Percentiles rank a stretch among this genome's conserved stretches.
These are phyloP conservation scores for Tagetes erecta DNA, from an alignment of 129 eudicot genomes.

Conservation along the genomic window DNA sequence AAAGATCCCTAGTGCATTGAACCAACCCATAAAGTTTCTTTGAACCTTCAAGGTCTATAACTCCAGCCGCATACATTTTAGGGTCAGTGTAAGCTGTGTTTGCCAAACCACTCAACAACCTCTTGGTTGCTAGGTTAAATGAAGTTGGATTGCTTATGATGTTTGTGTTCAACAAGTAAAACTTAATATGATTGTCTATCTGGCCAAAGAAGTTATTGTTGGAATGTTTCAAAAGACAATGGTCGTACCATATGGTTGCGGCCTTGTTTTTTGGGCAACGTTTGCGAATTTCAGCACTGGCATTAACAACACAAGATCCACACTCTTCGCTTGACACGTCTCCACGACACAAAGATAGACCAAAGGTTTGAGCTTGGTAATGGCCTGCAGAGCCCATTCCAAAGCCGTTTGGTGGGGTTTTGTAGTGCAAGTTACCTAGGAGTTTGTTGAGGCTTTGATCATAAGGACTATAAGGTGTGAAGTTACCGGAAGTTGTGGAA, in stretches of 20 bases:
- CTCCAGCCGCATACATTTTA: slow-evolving; percentile 34
- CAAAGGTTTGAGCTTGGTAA: slow-evolving; percentile 29
- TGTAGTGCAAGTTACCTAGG: slow-evolving; percentile 28
- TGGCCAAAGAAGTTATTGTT: slow-evolving; percentile 34
- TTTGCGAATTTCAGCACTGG: slow-evolving; percentile 31
- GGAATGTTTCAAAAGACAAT: slow-evolving; percentile 43
- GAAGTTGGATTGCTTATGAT: slow-evolving; percentile 26
- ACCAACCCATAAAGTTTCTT: slow-evolving; percentile 46
- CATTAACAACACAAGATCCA: slow-evolving; percentile 33
- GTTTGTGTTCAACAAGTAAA: slow-evolving; percentile 14
- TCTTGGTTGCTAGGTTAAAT: slow-evolving; percentile 24
- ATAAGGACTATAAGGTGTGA: slow-evolving; percentile 35
- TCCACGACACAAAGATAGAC: slow-evolving; percentile 49
- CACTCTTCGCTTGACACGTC: slow-evolving; percentile 40
- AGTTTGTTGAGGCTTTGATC: slow-evolving; percentile 37
- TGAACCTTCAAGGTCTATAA: background rate
- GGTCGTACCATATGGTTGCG: slow-evolving; percentile 46
- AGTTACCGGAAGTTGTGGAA: slow-evolving; percentile 35
- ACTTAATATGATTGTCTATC: slow-evolving; percentile 22
- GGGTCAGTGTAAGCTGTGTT: slow-evolving; percentile 17
- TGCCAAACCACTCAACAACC: slow-evolving; percentile 26
- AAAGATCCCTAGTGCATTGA: slow-evolving; percentile 47
- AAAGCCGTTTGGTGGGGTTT: slow-evolving; percentile 42
- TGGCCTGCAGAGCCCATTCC: slow-evolving; percentile 26
- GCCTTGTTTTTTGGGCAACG: slow-evolving; percentile 40